Conservation (phyloP, 208 protist species). For the Crithidia sp. region DNA sequence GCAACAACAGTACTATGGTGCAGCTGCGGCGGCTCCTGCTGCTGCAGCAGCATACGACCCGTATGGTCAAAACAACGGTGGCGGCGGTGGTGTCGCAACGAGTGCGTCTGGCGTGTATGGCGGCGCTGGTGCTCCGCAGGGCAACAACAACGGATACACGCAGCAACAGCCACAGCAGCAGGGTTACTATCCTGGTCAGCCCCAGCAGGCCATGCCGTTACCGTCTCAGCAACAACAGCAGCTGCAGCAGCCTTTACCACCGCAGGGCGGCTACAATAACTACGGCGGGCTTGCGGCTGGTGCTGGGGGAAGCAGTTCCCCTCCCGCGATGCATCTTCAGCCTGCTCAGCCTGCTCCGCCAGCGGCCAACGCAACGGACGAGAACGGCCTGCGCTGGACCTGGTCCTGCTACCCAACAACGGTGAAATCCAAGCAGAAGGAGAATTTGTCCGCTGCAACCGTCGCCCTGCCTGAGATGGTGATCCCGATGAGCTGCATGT, state of each 20-base stretch:
- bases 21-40: not conserved
- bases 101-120: slow-evolving; percentile 6
- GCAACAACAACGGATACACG: slow-evolving; percentile 7
- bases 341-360: slow-evolving; percentile 29
- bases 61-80: slow-evolving; percentile 1
- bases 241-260: not conserved
- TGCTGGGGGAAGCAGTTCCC: not conserved
- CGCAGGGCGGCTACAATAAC: not conserved
- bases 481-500: slow-evolving; percentile 90
- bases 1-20: slow-evolving; percentile 24
- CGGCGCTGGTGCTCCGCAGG: not conserved
- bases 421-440: slow-evolving; percentile 39
- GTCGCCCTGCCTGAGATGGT: slow-evolving; percentile 77
- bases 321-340: not conserved
- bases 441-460: slow-evolving; percentile 35
- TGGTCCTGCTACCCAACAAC: slow-evolving; percentile 89
- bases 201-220: not conserved
- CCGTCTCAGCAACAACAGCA: not conserved
- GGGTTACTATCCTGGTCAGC: slow-evolving; percentile 1
- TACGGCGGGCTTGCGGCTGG: not conserved
- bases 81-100: not conserved
- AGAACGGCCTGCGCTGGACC: slow-evolving; percentile 86
- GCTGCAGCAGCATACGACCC: slow-evolving; percentile 2
- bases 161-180: slow-evolving; percentile 4
- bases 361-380: slow-evolving; percentile 53